Conservation (phyloP, 2,329 filamentous ascomycete species). For the Penicillium sp. region DNA sequence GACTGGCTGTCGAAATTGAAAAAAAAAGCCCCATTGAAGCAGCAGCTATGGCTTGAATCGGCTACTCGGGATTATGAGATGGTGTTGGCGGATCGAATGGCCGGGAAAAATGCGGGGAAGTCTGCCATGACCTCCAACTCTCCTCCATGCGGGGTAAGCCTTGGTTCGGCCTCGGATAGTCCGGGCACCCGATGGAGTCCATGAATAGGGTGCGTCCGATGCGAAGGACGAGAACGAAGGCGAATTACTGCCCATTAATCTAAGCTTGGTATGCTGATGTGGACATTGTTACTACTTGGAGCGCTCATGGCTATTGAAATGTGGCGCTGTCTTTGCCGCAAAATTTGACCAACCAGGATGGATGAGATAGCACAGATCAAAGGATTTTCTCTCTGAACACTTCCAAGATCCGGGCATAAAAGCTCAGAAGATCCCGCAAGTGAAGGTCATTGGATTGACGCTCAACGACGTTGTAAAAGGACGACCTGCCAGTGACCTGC, state of each 20-base stretch:
- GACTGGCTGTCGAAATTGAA: not conserved
- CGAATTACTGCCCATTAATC: not conserved
- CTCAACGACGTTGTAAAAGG: not conserved
- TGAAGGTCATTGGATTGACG: not conserved
- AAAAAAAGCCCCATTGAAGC: not conserved
- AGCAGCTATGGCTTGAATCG: not conserved
- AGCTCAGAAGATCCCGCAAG: not conserved
- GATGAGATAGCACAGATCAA: not conserved
- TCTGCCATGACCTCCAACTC: not conserved
- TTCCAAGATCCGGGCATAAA: not conserved
- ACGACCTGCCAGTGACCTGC: not conserved
- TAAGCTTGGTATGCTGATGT: not conserved
- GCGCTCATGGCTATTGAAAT: not conserved
- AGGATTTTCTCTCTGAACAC: not conserved
- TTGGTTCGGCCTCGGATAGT: not conserved
- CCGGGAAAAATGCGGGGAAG: not conserved
- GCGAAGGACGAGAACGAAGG: too few species aligned
- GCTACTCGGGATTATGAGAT: not conserved
- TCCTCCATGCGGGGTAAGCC: not conserved
- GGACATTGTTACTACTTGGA: not conserved
- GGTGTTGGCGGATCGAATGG: not conserved
- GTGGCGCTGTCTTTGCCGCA: not conserved
- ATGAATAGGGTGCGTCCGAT: not conserved
- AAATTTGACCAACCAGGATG: too few species aligned
- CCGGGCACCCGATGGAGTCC: not conserved